Evolutionary conservation across 306 rosid genomes (phyloP), one percentile per base, ranked within the genome.

Genomic region (Fragaria vesca): DNA sequence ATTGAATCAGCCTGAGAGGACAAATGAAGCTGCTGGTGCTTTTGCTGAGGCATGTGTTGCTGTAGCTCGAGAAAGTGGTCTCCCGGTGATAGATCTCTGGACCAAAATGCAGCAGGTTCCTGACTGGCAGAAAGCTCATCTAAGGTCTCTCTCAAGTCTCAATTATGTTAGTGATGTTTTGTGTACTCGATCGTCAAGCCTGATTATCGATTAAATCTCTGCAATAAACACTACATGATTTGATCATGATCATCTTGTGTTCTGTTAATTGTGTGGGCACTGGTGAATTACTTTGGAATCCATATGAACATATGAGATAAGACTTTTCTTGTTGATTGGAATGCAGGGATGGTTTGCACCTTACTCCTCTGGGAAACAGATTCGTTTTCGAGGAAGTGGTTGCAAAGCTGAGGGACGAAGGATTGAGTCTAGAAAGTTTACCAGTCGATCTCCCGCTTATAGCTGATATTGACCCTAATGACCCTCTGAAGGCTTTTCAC

Each of bases 321-420:
- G 7, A 2, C 12, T 82, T 81, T 62, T 66, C 18, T 34, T n/a
- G 32, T 30, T 30, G 46, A 66, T 20, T 74, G 81, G 36, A 66
- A 69, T 80, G 85, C 91, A 93, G 97, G 52, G 98, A 93, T 62
- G 97, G 97, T 48, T 85, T 93, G 87, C 98, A 93, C 87, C 95
- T 93, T 8, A 78, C 87, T 45, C 81, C 26, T 30, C 69, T 61
- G 52, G 98, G 98, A 20, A 91, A 88, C 80, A 79, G 66, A 78
- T 32, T 91, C n/a, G 97, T 93, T 79, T 91, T 83, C 79, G 86
- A 91, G 63, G 93, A 88, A 83, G 89, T 93, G 50, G 74, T 91
- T 30, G 26, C 16, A 77, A 89, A 80, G 88, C 89, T 93, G 82
- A 82, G 71, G 75, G 91, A 85, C 15, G 84, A 70, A 86, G 91